Conservation (phyloP, 306 rosid genomes). For the Myrica gale region DNA sequence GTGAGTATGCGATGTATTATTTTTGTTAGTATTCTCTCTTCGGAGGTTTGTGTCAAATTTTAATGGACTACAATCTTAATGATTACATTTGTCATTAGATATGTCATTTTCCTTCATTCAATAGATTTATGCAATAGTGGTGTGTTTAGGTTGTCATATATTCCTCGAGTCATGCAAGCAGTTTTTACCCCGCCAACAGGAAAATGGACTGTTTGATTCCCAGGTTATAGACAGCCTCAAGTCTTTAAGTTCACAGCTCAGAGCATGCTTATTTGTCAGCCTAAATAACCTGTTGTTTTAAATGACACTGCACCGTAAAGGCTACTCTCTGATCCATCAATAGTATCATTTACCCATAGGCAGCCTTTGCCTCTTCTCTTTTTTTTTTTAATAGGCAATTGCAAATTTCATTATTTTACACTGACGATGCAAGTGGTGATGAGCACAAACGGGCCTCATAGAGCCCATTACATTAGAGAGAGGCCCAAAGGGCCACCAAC, state of each 20-base stretch:
- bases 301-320: not conserved
- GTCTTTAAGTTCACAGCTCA: not conserved
- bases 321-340: no score
- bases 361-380: no score
- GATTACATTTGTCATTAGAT: not conserved
- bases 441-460: no score
- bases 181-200: no score
- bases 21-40: not conserved
- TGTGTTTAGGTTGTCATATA: not conserved
- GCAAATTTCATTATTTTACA: no score
- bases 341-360: not conserved
- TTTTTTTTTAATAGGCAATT: no score
- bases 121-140: not conserved
- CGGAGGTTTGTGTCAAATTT: not conserved
- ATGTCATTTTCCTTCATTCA: not conserved
- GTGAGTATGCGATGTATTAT: not conserved
- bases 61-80: not conserved
- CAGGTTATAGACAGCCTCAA: no score
- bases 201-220: no score
- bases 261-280: not conserved
- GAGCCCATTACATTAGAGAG: no score
- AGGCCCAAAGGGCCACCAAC: no score
- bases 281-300: not conserved
- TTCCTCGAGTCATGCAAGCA: no score
- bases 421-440: no score